Percentiles rank a stretch among this genome's conserved stretches.
Conservation (phyloP, 208 protist genomes). For the Tetramitus jugosus region DNA sequence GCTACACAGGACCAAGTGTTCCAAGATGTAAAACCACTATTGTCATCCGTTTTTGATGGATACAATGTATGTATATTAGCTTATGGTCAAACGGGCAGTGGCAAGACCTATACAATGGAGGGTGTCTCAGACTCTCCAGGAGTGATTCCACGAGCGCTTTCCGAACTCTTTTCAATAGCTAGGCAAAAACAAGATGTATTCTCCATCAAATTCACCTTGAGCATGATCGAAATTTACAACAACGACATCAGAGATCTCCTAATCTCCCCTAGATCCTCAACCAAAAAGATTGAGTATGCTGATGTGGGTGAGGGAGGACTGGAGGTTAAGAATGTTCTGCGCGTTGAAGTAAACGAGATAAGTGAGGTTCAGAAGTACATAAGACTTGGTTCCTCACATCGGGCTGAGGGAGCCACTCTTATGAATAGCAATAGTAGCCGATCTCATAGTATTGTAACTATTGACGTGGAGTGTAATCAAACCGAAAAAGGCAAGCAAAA, state of each 20-base stretch:
- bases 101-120: slow-evolving; percentile 17
- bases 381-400: slow-evolving; percentile 48
- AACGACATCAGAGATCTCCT: slow-evolving; percentile 27
- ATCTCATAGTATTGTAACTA: slow-evolving; percentile 65
- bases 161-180: not conserved
- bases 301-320: not conserved
- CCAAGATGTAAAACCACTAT: not conserved
- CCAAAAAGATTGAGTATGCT: not conserved
- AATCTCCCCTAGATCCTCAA: too few species aligned
- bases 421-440: slow-evolving; percentile 71
- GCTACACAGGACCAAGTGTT: not conserved
- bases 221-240: slow-evolving; percentile 28
- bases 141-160: not conserved
- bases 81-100: slow-evolving; percentile 7
- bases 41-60: not conserved
- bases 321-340: not conserved
- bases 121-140: not conserved
- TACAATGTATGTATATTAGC: slow-evolving; percentile 7
- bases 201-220: not conserved
- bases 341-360: not conserved
- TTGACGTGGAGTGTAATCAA: slow-evolving; percentile 38
- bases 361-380: slow-evolving; percentile 74
- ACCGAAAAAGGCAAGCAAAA: not conserved
- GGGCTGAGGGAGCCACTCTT: slow-evolving; percentile 43
- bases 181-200: too few species aligned